A percentile compares a stretch with the other conserved stretches of the same genome.
These are phyloP conservation scores for Eimeria necatrix DNA, from an alignment of 169 alveolate species.

Conservation along the genomic window DNA sequence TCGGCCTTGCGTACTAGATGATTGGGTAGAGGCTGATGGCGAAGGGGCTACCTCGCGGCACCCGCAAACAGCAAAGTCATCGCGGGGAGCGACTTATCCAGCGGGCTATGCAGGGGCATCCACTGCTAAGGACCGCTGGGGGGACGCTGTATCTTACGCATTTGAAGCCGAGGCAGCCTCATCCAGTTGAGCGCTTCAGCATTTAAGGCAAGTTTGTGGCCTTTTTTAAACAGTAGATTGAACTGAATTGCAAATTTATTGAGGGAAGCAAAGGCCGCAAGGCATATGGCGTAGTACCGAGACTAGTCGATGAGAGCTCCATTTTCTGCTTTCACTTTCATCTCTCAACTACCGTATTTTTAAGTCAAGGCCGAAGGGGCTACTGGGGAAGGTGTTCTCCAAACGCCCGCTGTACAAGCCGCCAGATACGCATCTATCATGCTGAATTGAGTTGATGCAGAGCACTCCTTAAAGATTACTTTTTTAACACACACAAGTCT, in stretches of 20 bases:
- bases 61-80: not conserved
- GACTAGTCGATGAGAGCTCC: not conserved
- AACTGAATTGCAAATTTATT: not conserved
- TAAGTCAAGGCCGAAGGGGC: constrained; percentile 10
- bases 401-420: not conserved
- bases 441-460: not conserved
- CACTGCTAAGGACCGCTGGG: not conserved
- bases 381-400: not conserved
- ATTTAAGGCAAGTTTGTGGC: not conserved
- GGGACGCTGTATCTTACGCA: constrained; percentile 55
- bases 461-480: too few relatives aligned
- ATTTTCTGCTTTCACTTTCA: not conserved
- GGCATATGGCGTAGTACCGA: not conserved
- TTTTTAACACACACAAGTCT: too few relatives aligned
- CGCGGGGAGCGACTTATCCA: not conserved
- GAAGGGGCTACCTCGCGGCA: constrained; percentile 36
- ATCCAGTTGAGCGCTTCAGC: not conserved
- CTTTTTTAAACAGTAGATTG: not conserved
- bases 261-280: constrained; percentile 1
- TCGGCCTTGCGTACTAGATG: constrained; percentile 30
- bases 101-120: not conserved
- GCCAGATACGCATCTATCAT: not conserved
- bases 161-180: constrained; percentile 44
- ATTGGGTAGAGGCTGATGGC: constrained; percentile 66
- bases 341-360: not conserved